These are phyloP conservation scores for Fusarium virguliforme DNA, from an alignment of 2,329 filamentous ascomycete genomes.

Conservation along the genomic window DNA sequence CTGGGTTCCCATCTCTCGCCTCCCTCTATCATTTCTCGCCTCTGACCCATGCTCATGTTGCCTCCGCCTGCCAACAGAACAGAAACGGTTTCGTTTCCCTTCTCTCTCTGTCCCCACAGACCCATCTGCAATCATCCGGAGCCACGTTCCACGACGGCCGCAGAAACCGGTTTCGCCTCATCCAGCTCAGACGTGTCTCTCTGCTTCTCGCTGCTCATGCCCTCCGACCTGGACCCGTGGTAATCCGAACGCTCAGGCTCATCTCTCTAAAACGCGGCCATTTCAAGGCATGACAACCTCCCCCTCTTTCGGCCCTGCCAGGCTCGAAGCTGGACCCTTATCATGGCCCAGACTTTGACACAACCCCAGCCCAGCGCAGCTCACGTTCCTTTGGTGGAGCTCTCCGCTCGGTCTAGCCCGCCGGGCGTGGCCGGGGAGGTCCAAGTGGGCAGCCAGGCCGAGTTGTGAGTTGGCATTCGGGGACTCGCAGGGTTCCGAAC, in stretches of 20 bases:
- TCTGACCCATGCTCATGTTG: slow-evolving; percentile 5
- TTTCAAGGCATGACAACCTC: not conserved
- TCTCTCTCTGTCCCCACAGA: slow-evolving; percentile 29
- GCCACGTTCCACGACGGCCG: slow-evolving; percentile 42
- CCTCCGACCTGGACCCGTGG: slow-evolving; percentile 1
- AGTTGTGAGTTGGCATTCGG: slow-evolving; percentile 44
- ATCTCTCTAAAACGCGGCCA: not conserved
- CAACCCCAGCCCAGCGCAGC: slow-evolving; percentile 27
- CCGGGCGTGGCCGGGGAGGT: slow-evolving; percentile 37
- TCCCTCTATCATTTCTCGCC: not conserved
- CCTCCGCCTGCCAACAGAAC: slow-evolving; percentile 30
- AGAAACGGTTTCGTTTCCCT: slow-evolving; percentile 27
- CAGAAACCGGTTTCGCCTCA: slow-evolving; percentile 46
- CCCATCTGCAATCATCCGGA: slow-evolving; percentile 45
- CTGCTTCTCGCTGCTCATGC: not conserved
- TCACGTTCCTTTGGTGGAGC: slow-evolving; percentile 38
- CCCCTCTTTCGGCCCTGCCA: not conserved
- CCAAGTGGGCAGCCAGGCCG: slow-evolving; percentile 22
- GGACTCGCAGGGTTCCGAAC: slow-evolving; percentile 25
- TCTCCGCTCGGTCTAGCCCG: slow-evolving; percentile 48
- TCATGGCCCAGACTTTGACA: slow-evolving; percentile 27
- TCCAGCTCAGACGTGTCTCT: slow-evolving; percentile 21
- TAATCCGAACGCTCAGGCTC: not conserved
- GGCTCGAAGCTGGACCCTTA: slow-evolving; percentile 11
- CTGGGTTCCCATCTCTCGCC: not conserved